A percentile compares a stretch with the other conserved stretches of the same genome.
These are phyloP conservation scores for Plenodomus tracheiphilus DNA, from an alignment of 2,329 filamentous ascomycete species.

Conservation along the genomic window DNA sequence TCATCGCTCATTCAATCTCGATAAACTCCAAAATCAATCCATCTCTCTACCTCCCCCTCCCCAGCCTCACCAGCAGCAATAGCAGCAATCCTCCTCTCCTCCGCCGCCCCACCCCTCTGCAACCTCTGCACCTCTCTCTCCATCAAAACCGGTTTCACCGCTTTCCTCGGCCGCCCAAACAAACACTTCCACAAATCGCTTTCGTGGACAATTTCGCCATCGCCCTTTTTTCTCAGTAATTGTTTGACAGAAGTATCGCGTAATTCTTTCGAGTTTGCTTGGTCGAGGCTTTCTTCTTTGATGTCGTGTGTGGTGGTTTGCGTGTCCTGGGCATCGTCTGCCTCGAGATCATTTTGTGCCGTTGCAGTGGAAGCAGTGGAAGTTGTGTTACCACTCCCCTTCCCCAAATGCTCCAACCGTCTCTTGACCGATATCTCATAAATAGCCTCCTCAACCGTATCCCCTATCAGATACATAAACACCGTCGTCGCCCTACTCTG, in stretches of 20 bases:
- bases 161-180: constrained; percentile 63
- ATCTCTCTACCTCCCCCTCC: not conserved
- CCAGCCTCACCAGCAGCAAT: not conserved
- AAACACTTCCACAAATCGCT: constrained; percentile 87
- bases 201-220: constrained; percentile 78
- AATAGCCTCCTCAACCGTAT: constrained; percentile 89
- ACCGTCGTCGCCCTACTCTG: constrained; percentile 87
- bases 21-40: not conserved
- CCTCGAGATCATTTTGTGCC: no score
- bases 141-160: constrained; percentile 41
- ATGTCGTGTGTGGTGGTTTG: no score
- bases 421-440: constrained; percentile 82
- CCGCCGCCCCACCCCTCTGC: constrained; percentile 60
- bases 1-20: no score
- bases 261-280: constrained; percentile 81
- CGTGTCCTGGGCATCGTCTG: no score
- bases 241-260: constrained; percentile 71
- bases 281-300: constrained; percentile 67
- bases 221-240: constrained; percentile 70
- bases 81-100: constrained; percentile 35
- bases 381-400: no score
- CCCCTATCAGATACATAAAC: constrained; percentile 91
- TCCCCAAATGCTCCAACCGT: constrained; percentile 74
- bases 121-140: constrained; percentile 54
- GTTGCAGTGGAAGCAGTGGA: no score